phyloP scores from a whole-genome alignment of 257 asterid genomes.

The Verbascum thapsus region DNA sequence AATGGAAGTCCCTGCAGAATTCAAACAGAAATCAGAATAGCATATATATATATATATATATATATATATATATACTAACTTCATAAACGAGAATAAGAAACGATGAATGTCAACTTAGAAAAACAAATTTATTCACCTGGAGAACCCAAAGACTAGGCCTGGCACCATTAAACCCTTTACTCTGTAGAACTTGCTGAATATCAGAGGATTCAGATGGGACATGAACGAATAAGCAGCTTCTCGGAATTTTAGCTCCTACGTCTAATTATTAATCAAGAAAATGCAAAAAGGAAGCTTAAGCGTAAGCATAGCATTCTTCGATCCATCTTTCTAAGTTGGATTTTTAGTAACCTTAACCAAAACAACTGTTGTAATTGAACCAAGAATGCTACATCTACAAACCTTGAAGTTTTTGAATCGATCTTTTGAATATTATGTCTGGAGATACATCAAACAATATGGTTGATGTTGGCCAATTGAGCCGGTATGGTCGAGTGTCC shows the following conservation, averaged over 20 bases:
- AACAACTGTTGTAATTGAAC: too few species aligned
- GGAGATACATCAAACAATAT: conserved; percentile 68
- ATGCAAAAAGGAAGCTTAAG: conserved; percentile 12
- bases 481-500: conserved; percentile 87
- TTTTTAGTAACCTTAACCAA: too few species aligned
- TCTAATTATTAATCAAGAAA: conserved; percentile 39
- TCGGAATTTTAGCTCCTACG: conserved; percentile 74
- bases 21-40: conserved; percentile 6
- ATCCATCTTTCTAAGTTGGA: not conserved
- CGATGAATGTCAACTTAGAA: not conserved
- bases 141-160: conserved; percentile 75
- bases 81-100: not conserved
- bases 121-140: conserved; percentile 58
- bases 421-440: conserved; percentile 41
- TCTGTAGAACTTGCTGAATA: conserved; percentile 53
- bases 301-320: too few species aligned
- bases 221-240: conserved; percentile 68
- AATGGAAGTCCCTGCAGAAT: conserved; percentile 66
- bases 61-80: not conserved
- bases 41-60: too few species aligned
- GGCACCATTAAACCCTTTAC: conserved; percentile 73
- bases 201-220: conserved; percentile 59
- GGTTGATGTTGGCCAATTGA: conserved; percentile 78
- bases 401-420: conserved; percentile 71
- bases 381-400: not conserved